These are phyloP conservation scores for Trypanosoma grayi DNA, from an alignment of 208 protist species.

Conservation along the genomic window DNA sequence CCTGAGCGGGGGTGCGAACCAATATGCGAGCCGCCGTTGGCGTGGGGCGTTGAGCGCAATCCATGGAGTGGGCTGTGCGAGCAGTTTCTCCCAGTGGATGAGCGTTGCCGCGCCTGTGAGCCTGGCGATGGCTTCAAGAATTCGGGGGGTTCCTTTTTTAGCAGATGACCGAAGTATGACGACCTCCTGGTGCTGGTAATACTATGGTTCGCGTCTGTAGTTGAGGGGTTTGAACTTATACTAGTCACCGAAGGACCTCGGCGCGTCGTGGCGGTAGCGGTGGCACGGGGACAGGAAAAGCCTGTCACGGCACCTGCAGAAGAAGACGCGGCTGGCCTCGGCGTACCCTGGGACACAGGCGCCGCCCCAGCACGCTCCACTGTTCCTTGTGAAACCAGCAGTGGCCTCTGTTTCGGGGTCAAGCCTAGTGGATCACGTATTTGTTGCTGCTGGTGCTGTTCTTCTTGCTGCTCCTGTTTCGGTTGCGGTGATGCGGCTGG, in stretches of 20 bases:
- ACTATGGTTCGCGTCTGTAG: not conserved
- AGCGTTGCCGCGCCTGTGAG: not conserved
- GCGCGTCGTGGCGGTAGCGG: not conserved
- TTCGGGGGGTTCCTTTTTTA: constrained; percentile 29
- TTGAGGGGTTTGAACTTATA: not conserved
- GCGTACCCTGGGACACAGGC: not conserved
- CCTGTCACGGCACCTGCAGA: not conserved
- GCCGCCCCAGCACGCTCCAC: not conserved
- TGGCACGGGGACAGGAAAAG: not conserved
- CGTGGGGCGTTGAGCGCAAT: not conserved
- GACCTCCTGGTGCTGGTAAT: not conserved
- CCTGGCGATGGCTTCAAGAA: constrained; percentile 24
- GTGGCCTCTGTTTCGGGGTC: not conserved
- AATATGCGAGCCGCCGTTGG: not conserved
- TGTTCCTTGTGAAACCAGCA: not conserved
- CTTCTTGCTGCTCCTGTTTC: not conserved
- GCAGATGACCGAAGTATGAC: constrained; percentile 24
- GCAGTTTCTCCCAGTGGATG: not conserved
- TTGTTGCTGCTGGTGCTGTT: constrained; percentile 1
- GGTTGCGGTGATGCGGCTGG: not conserved
- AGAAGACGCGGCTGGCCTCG: not conserved
- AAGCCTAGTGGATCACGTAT: not conserved
- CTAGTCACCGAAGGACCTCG: constrained; percentile 1
- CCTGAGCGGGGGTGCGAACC: not conserved
- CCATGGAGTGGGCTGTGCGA: not conserved